These are phyloP conservation scores for Parachaetomium inaequale DNA, from an alignment of 495 filamentous ascomycete species.

Conservation along the genomic window DNA sequence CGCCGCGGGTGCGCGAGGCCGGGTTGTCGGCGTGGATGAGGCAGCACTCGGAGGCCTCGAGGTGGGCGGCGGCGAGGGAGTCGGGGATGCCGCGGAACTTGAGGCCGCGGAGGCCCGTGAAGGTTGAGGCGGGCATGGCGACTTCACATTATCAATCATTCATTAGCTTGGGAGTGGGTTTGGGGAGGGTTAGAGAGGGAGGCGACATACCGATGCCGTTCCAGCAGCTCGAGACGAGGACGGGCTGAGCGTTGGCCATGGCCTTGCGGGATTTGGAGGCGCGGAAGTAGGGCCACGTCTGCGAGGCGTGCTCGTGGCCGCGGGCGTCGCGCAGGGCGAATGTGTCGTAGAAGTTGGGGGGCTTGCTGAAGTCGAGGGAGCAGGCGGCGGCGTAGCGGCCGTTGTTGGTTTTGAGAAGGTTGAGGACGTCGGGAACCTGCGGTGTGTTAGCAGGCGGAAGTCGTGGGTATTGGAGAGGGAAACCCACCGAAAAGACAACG, in stretches of 20 bases:
- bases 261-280: conserved; percentile 56
- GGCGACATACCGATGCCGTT: conserved; percentile 62
- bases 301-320: conserved; percentile 58
- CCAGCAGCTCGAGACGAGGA: conserved; percentile 78
- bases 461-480: not conserved
- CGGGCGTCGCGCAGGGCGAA: conserved; percentile 73
- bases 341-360: conserved; percentile 74
- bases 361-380: conserved; percentile 68
- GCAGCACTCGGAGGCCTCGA: conserved; percentile 82
- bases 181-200: conserved; percentile 6
- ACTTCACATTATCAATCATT: conserved; percentile 27
- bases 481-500: conserved; percentile 65
- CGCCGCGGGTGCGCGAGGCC: conserved; percentile 46
- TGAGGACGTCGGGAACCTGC: conserved; percentile 53
- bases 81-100: conserved; percentile 71
- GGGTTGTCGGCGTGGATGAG: conserved; percentile 76
- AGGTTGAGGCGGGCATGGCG: conserved; percentile 36
- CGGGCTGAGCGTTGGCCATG: conserved; percentile 50
- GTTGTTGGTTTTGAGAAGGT: conserved; percentile 66
- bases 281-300: conserved; percentile 77
- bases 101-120: conserved; percentile 26
- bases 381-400: conserved; percentile 79
- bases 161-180: not conserved
- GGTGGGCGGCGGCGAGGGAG: conserved; percentile 59
- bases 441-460: conserved; percentile 3